Percentiles rank a stretch among this genome's conserved stretches.
Conservation (phyloP, 228 moss, liverwort and hornwort genomes). For the Sphagnum magellanicum region DNA sequence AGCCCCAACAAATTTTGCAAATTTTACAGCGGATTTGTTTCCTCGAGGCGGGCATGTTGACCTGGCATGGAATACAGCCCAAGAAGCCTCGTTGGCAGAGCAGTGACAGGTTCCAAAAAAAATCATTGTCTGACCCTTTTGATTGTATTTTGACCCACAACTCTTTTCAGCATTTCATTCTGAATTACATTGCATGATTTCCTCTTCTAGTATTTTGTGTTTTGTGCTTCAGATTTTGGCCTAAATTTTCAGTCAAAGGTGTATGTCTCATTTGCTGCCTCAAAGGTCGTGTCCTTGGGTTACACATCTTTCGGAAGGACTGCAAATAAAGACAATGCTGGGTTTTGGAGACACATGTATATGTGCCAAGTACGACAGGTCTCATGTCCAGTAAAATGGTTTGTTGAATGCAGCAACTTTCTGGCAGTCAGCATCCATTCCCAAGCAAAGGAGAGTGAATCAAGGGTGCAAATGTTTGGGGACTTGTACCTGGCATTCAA, state of each 20-base stretch:
- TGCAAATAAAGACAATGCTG: neutral
- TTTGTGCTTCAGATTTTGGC: too few relatives aligned
- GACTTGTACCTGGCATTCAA: constrained; percentile 85
- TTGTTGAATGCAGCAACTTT: constrained; percentile 43
- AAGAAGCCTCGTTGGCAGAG: constrained; percentile 66
- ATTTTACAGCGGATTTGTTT: constrained; percentile 34
- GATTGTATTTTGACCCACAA: too few relatives aligned
- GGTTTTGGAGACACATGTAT: neutral
- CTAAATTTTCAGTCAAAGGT: too few relatives aligned
- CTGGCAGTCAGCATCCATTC: constrained; percentile 69
- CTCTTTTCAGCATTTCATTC: too few relatives aligned
- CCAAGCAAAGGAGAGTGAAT: constrained; percentile 14
- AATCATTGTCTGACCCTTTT: too few relatives aligned
- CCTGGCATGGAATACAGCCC: constrained; percentile 75
- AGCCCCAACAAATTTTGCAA: constrained; percentile 3
- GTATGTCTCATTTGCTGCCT: too few relatives aligned
- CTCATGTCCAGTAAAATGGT: neutral
- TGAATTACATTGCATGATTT: too few relatives aligned
- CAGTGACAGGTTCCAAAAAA: constrained; percentile 32
- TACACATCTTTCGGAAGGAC: neutral
- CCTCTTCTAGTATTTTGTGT: too few relatives aligned
- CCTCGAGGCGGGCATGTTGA: constrained; percentile 45
- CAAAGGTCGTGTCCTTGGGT: neutral
- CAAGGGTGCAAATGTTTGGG: constrained; percentile 14
- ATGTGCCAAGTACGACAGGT: neutral